phyloP scores from a whole-genome alignment of 257 asterid species.

The Primulina tabacum region DNA sequence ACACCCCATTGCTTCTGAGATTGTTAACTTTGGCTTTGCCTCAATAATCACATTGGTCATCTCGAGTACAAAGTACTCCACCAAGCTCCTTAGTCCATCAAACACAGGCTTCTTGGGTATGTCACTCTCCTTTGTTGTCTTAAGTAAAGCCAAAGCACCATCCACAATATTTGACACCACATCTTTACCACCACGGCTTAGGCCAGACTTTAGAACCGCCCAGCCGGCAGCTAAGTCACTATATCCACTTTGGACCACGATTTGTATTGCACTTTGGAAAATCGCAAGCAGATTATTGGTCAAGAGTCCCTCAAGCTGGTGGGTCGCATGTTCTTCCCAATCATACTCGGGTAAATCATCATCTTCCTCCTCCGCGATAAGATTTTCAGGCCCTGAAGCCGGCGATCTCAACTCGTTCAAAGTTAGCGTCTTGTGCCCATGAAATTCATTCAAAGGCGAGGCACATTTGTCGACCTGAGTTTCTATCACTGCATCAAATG shows the following conservation, averaged over 20 bases:
- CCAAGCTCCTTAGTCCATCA: constrained; percentile 48
- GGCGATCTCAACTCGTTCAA: constrained; percentile 27
- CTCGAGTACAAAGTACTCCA: constrained; percentile 61
- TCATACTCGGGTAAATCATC: constrained; percentile 36
- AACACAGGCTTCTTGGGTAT: constrained; percentile 34
- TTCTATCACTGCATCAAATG: constrained; percentile 40
- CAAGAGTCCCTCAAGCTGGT: constrained; percentile 54
- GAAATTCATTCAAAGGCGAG: constrained; percentile 47
- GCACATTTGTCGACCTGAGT: constrained; percentile 27
- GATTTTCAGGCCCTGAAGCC: constrained; percentile 26
- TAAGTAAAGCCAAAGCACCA: constrained; percentile 53
- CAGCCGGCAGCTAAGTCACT: constrained; percentile 51
- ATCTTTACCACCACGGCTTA: constrained; percentile 60
- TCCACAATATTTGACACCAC: constrained; percentile 58
- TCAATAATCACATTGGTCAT: constrained; percentile 70
- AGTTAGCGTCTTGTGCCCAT: constrained; percentile 47
- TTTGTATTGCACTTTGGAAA: constrained; percentile 50
- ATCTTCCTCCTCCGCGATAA: constrained; percentile 24
- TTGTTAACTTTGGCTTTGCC: constrained; percentile 48
- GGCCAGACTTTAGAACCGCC: constrained; percentile 55
- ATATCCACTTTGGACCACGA: constrained; percentile 57
- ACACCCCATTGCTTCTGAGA: constrained; percentile 70
- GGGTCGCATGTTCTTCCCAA: constrained; percentile 57
- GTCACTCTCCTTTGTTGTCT: constrained; percentile 35
- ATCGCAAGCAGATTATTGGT: constrained; percentile 32